phyloP scores from a whole-genome alignment of 768 basidiomycete species.

The Suillus tomentosus region DNA sequence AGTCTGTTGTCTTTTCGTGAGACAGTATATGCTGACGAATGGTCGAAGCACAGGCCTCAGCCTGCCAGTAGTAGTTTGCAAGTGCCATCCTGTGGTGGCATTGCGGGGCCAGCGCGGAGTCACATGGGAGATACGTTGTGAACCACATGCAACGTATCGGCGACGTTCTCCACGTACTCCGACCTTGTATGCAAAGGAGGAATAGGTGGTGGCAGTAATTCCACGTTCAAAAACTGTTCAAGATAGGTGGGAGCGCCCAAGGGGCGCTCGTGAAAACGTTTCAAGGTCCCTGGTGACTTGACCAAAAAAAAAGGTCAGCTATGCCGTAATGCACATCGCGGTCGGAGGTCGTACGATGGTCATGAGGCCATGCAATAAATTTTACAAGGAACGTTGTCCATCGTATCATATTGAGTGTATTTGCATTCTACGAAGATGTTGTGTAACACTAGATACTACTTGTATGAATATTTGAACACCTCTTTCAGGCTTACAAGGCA shows the following conservation, averaged over 20 bases:
- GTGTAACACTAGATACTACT: neutral
- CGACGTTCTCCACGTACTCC: neutral
- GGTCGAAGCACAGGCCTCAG: neutral
- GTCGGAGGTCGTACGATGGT: neutral
- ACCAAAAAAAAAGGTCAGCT: neutral
- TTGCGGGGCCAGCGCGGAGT: neutral
- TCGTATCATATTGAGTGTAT: neutral
- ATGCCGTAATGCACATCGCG: neutral
- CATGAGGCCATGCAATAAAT: neutral
- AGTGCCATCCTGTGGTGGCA: neutral
- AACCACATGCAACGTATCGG: neutral
- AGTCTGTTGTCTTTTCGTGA: neutral
- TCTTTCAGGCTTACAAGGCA: neutral
- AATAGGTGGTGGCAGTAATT: neutral
- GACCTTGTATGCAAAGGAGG: neutral
- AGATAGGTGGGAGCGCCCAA: neutral
- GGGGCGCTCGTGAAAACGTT: neutral
- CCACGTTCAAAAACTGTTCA: neutral
- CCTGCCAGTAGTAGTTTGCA: neutral
- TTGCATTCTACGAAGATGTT: neutral
- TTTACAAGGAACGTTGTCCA: neutral
- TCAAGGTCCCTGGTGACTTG: neutral
- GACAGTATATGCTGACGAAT: neutral
- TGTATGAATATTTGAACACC: neutral
- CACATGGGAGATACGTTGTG: neutral